Conservation (phyloP, 495 filamentous ascomycete species). For the Tuber magnatum region DNA sequence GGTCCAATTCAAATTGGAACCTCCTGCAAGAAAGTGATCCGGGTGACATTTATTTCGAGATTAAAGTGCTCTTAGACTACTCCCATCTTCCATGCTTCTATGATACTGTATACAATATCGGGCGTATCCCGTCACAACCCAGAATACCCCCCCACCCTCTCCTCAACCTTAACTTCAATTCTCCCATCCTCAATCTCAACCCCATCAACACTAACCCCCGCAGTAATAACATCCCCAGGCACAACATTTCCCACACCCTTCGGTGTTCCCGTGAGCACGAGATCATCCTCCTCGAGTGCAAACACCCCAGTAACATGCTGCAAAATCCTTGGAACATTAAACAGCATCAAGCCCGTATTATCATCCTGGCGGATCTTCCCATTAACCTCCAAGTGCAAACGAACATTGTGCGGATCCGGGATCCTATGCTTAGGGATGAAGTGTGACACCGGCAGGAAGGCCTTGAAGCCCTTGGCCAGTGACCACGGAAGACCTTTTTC, state of each 20-base stretch:
- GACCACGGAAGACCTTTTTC: constrained; percentile 94
- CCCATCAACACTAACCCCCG: constrained; percentile 71
- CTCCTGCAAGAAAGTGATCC: not conserved
- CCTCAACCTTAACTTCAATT: constrained; percentile 76
- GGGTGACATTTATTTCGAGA: not conserved
- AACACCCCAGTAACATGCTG: constrained; percentile 90
- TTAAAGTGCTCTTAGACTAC: not conserved
- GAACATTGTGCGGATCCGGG: constrained; percentile 77
- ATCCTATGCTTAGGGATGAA: constrained; percentile 70
- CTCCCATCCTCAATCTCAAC: constrained; percentile 77
- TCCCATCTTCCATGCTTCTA: not conserved
- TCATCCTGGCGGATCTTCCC: constrained; percentile 68
- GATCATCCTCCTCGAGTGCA: constrained; percentile 83
- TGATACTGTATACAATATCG: not conserved
- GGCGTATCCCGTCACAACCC: not conserved
- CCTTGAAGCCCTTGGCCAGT: constrained; percentile 94
- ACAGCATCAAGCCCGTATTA: constrained; percentile 83
- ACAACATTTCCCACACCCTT: constrained; percentile 87
- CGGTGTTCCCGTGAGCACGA: constrained; percentile 89
- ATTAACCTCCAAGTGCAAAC: constrained; percentile 77
- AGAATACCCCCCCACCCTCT: constrained; percentile 50
- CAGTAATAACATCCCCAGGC: constrained; percentile 81
- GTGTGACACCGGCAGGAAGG: constrained; percentile 78
- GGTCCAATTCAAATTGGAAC: not conserved
- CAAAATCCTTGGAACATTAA: constrained; percentile 75